phyloP scores from a whole-genome alignment of 2,329 filamentous ascomycete genomes.

The Madurella fahalii region DNA sequence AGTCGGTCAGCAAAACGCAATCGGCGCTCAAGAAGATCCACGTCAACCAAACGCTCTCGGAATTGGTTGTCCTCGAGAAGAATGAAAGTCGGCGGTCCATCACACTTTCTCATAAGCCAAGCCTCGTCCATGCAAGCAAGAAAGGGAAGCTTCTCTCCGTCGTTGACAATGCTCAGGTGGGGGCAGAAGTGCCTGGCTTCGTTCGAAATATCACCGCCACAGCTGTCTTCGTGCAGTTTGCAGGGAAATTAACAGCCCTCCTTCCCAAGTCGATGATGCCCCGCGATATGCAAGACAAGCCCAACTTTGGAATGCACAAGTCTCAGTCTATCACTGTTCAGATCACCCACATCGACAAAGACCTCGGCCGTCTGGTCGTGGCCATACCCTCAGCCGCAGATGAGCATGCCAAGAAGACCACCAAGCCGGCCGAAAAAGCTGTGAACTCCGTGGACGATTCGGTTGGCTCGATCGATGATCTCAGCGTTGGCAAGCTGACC shows the following conservation, averaged over 20 bases:
- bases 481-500: constrained; percentile 66
- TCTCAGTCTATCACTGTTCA: constrained; percentile 71
- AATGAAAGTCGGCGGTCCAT: constrained; percentile 72
- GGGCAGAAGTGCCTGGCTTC: constrained; percentile 69
- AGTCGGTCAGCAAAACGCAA: constrained; percentile 71
- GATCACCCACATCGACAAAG: constrained; percentile 67
- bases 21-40: constrained; percentile 75
- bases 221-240: constrained; percentile 86
- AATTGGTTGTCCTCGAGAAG: constrained; percentile 85
- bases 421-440: constrained; percentile 37
- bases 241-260: constrained; percentile 69
- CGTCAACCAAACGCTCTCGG: constrained; percentile 75
- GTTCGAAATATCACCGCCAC: constrained; percentile 79
- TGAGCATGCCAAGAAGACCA: constrained; percentile 37
- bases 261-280: constrained; percentile 75
- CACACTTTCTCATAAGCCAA: constrained; percentile 76
- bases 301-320: constrained; percentile 74
- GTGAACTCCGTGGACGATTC: constrained; percentile 56
- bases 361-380: constrained; percentile 63
- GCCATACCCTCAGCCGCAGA: constrained; percentile 46
- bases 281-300: constrained; percentile 61
- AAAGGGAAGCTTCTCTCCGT: constrained; percentile 65
- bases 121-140: constrained; percentile 70
- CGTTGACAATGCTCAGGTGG: constrained; percentile 68
- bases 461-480: constrained; percentile 64